Conservation (phyloP, 2,329 filamentous ascomycete genomes). For the Meredithiella fracta region DNA sequence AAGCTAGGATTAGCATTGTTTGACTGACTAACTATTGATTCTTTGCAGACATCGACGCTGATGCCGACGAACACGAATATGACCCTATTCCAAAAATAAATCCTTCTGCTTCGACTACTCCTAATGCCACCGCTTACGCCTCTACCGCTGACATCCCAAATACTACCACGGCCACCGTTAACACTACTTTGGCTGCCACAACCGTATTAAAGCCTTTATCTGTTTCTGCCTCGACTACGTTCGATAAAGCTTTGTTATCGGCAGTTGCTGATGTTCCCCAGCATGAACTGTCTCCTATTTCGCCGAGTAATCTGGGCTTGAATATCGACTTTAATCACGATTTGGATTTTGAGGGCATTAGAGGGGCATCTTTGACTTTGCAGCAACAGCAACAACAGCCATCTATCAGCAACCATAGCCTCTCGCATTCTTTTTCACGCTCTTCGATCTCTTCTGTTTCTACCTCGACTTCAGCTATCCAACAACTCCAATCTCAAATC, state of each 20-base stretch:
- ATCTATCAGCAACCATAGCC: background rate
- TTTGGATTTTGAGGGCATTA: constrained; percentile 1
- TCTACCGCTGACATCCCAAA: too few species aligned
- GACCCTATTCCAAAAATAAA: too few species aligned
- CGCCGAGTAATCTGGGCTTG: constrained; percentile 1
- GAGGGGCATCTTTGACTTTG: background rate
- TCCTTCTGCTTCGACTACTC: too few species aligned
- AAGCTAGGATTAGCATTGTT: too few species aligned
- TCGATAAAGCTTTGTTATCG: background rate
- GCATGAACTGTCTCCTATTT: constrained; percentile 11
- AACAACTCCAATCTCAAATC: constrained; percentile 15
- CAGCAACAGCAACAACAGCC: background rate
- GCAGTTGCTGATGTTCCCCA: background rate
- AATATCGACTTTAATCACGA: constrained; percentile 6
- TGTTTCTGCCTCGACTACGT: too few species aligned
- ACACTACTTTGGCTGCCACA: too few species aligned
- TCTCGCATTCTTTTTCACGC: background rate
- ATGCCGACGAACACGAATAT: too few species aligned
- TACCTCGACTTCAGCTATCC: constrained; percentile 13
- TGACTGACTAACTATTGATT: too few species aligned
- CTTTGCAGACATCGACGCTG: too few species aligned
- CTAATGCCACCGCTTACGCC: too few species aligned
- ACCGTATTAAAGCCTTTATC: too few species aligned
- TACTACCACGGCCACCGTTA: too few species aligned
- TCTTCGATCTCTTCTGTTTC: constrained; percentile 7